Percentiles rank a stretch among this genome's conserved stretches.
Conservation (phyloP, 768 basidiomycete species). For the Hericium erinaceus region DNA sequence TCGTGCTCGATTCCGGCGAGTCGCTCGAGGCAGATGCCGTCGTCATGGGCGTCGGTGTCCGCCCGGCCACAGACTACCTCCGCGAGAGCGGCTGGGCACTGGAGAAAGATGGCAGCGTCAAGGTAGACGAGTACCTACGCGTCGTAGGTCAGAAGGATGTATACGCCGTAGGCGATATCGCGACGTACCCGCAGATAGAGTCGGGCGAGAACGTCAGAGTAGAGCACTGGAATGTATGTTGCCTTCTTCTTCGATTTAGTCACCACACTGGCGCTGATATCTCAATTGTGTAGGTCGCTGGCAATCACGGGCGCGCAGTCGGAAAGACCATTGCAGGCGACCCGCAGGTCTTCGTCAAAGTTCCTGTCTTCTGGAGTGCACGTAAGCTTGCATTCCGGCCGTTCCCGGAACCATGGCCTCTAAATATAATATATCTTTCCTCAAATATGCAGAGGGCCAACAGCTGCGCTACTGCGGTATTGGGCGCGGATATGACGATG, state of each 20-base stretch:
- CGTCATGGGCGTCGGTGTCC: conserved; percentile 81
- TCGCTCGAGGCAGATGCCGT: conserved; percentile 67
- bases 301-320: conserved; percentile 79
- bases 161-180: conserved; percentile 80
- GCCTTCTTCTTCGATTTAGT: background rate
- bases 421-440: background rate
- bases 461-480: conserved; percentile 81
- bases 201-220: conserved; percentile 50
- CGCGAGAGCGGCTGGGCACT: conserved; percentile 60
- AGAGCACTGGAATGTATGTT: conserved; percentile 84
- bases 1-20: conserved; percentile 14
- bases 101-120: conserved; percentile 69
- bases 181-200: conserved; percentile 57
- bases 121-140: conserved; percentile 65
- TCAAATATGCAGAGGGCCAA: conserved; percentile 51
- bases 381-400: conserved; percentile 34
- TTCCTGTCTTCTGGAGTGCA: conserved; percentile 88
- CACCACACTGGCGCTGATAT: background rate
- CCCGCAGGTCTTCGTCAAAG: conserved; percentile 59
- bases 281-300: conserved; percentile 49
- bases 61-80: conserved; percentile 73
- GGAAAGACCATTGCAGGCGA: conserved; percentile 58
- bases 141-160: conserved; percentile 45
- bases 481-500: conserved; percentile 62
- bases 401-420: background rate